Conservation (phyloP, 2,329 filamentous ascomycete species). For the Dactylellina sp. region DNA sequence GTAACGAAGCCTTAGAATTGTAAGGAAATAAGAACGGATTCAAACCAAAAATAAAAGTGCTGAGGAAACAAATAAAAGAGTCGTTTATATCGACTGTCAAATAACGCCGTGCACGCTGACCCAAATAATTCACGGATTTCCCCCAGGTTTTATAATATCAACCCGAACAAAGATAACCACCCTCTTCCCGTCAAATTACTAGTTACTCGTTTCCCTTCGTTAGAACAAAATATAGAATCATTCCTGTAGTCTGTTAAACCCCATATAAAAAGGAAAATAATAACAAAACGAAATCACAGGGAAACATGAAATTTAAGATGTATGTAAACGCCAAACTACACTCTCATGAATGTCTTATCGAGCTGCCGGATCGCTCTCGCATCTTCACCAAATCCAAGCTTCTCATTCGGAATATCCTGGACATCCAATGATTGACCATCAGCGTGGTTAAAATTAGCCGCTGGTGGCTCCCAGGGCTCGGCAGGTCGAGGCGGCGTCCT, state of each 20-base stretch:
- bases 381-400: slow-evolving; percentile 73
- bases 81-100: slow-evolving; percentile 18
- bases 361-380: slow-evolving; percentile 74
- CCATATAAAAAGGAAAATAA: slow-evolving; percentile 21
- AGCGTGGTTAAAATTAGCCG: slow-evolving; percentile 66
- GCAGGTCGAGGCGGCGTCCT: slow-evolving; percentile 67
- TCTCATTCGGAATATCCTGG: slow-evolving; percentile 70
- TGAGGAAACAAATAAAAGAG: background rate
- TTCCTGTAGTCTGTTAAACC: background rate
- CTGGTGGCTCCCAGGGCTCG: slow-evolving; percentile 64
- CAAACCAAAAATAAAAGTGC: slow-evolving; percentile 11
- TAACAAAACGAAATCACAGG: slow-evolving; percentile 14
- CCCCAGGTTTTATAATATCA: slow-evolving; percentile 19
- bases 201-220: slow-evolving; percentile 25
- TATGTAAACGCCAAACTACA: too few species aligned
- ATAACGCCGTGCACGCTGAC: slow-evolving; percentile 51
- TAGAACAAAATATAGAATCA: slow-evolving; percentile 4
- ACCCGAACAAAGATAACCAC: slow-evolving; percentile 33
- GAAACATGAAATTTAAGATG: slow-evolving; percentile 7
- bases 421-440: slow-evolving; percentile 62
- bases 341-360: slow-evolving; percentile 67
- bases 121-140: slow-evolving; percentile 21
- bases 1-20: background rate
- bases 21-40: too few species aligned
- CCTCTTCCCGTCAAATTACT: slow-evolving; percentile 17